Evolutionary conservation across 371 early-diverging fungal genomes (phyloP), one percentile per base, ranked within the genome.

Genomic region (Mortierella sp.): DNA sequence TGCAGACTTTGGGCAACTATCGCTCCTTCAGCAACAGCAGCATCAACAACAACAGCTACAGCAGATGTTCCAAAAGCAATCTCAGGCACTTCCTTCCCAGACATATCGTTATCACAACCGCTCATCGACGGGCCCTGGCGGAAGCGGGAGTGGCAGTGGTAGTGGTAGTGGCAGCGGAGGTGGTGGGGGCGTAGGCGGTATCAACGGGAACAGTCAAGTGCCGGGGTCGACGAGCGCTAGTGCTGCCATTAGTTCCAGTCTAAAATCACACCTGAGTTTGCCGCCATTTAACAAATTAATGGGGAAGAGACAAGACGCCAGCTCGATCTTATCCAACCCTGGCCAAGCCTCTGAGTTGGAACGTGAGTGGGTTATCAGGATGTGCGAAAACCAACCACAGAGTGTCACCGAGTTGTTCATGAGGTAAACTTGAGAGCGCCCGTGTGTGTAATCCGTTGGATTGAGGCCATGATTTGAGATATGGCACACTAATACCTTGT

Each of bases 391-490:
- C 70, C 93, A 92, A 46, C 90, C 90, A 1, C 91, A 90, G 71
- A 93, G 93, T 75, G 89, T 92, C 6, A 85, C 88, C 8, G 90
- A 91, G 5, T 54, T 95, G 35, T 96, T 97, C 88, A 86, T 86
- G 87, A 82, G 85, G 85, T 85, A 76, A 5, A 1, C 11, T 56
- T 1, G 38, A 72, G 83, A 90, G n/a, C 48, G 75, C 35, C 27
- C 32, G 21, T 41, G 10, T 29, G 29, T 8, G 21, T 55, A 11
- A 35, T 21, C 6, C 24, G n/a, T 16, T 18, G 29, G 0, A 68
- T 73, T 8, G 55, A 49, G 35, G 11, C 12, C 24, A 0, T n/a
- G 44, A 11, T 35, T 43, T 21, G n/a, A 51, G 0, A n/a, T 71
- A 24, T 75, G 55, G 75, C 70, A 43, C 27, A 7, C 54, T 74